Evolutionary conservation across 176 grass and related monocot genomes (phyloP).

Genomic region (Cocos nucifera): DNA sequence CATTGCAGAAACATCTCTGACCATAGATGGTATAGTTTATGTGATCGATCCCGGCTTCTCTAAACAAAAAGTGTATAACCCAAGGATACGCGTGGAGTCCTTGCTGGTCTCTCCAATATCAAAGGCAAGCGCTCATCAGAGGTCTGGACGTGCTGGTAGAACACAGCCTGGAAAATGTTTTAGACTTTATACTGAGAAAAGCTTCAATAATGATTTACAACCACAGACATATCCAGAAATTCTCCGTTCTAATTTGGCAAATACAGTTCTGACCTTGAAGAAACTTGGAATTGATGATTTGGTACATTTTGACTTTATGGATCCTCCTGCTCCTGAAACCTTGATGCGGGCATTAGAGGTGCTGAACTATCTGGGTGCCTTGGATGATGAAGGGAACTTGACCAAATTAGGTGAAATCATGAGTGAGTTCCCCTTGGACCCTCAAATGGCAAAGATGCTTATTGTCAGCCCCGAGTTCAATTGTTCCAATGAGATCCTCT

Average conservation of each 20-base stretch:
- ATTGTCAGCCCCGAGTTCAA: conserved; percentile 86
- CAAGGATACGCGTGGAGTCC: conserved; percentile 77
- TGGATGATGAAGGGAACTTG: conserved; percentile 86
- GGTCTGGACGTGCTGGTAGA: conserved; percentile 93
- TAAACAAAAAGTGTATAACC: conserved; percentile 94
- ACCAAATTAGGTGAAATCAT: conserved; percentile 76
- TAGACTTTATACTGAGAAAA: conserved; percentile 89
- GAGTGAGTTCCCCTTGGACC: conserved; percentile 96
- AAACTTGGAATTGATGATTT: conserved; percentile 99
- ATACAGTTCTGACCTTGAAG: conserved; percentile 90
- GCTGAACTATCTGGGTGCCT: conserved; percentile 81
- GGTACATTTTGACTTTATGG: conserved; percentile 99
- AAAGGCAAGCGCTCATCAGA: conserved; percentile 91
- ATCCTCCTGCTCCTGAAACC: conserved; percentile 93
- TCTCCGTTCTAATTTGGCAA: conserved; percentile 82
- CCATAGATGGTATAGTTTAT: conserved; percentile 93
- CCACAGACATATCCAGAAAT: conserved; percentile 98
- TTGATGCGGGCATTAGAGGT: conserved; percentile 90
- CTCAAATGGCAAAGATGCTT: conserved; percentile 98
- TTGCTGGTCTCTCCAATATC: conserved; percentile 95
- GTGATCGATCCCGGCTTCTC: conserved; percentile 98
- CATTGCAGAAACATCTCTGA: conserved; percentile 94
- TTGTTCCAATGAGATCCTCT: conserved; percentile 99
- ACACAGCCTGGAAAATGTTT: conserved; percentile 94
- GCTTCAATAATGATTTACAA: conserved; percentile 80